phyloP scores from a whole-genome alignment of 139 green algal genomes.

The Picochlorum sp. region DNA sequence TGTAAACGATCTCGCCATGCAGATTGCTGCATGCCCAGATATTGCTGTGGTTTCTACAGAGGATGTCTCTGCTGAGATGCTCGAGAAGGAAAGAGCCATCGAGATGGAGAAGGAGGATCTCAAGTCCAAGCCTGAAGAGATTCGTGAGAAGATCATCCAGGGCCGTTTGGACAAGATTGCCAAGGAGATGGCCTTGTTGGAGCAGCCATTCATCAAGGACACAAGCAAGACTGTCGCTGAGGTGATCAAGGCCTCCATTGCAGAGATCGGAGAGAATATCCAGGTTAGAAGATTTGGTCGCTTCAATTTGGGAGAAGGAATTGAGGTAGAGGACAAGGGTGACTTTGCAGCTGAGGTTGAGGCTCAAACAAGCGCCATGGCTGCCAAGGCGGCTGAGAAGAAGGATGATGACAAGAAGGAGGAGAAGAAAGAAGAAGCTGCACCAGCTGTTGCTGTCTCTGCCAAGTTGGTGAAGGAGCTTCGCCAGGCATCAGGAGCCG shows the following conservation, averaged over 20 bases:
- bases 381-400: conserved; percentile 47
- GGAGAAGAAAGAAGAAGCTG: conserved; percentile 1
- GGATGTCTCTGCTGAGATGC: conserved; percentile 68
- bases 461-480: conserved; percentile 81
- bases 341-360: conserved; percentile 87
- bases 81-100: conserved; percentile 78
- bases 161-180: conserved; percentile 85
- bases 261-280: conserved; percentile 89
- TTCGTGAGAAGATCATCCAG: conserved; percentile 93
- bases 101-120: conserved; percentile 97
- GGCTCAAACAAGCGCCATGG: conserved; percentile 63
- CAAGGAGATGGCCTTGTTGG: conserved; percentile 71
- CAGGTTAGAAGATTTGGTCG: conserved; percentile 72
- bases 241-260: conserved; percentile 83
- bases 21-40: conserved; percentile 51
- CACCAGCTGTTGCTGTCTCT: conserved; percentile 17
- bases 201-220: conserved; percentile 93
- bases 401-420: conserved; percentile 40
- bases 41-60: conserved; percentile 54
- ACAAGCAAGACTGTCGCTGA: conserved; percentile 81
- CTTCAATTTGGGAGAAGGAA: conserved; percentile 78
- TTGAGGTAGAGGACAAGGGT: conserved; percentile 66
- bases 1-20: conserved; percentile 71
- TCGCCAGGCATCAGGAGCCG: conserved; percentile 73
- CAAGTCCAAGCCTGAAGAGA: conserved; percentile 85